A percentile compares a stretch with the other conserved stretches of the same genome.
These are phyloP conservation scores for Ascochyta pisi DNA, from an alignment of 2,329 filamentous ascomycete genomes.

Conservation along the genomic window DNA sequence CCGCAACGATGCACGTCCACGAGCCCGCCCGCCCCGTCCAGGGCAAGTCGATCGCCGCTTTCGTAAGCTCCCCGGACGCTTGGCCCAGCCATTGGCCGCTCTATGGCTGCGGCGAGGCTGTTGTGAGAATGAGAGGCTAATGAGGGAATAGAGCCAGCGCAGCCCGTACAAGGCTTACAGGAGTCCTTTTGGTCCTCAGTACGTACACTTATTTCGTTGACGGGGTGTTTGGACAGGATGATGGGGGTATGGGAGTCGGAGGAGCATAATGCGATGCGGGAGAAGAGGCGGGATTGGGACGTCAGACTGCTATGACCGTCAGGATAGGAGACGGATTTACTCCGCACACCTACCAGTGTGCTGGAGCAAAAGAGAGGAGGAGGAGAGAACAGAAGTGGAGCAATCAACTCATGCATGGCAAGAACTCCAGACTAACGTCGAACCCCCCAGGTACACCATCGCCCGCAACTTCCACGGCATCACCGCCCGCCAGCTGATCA, in stretches of 20 bases:
- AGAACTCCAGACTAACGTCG: constrained; percentile 22
- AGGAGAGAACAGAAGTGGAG: neutral
- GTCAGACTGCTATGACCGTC: neutral
- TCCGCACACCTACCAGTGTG: neutral
- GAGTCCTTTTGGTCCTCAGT: constrained; percentile 67
- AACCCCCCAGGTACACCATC: constrained; percentile 58
- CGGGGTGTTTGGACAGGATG: neutral
- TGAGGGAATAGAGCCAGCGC: constrained; percentile 36
- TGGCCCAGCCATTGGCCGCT: constrained; percentile 20
- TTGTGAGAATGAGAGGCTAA: constrained; percentile 23
- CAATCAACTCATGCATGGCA: neutral
- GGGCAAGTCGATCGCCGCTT: constrained; percentile 38
- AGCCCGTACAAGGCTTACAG: constrained; percentile 58
- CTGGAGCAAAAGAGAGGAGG: neutral
- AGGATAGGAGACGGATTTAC: neutral
- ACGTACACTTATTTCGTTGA: constrained; percentile 39
- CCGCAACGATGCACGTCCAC: constrained; percentile 16
- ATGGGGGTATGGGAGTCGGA: neutral
- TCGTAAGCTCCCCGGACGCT: constrained; percentile 29
- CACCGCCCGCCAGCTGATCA: constrained; percentile 50
- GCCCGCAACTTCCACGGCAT: constrained; percentile 59
- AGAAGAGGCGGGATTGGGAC: constrained; percentile 1
- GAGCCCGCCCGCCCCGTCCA: constrained; percentile 25
- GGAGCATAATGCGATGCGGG: neutral
- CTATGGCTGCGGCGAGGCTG: neutral